Conservation (phyloP, 768 basidiomycete genomes). For the Guyanaporus albipodus region DNA sequence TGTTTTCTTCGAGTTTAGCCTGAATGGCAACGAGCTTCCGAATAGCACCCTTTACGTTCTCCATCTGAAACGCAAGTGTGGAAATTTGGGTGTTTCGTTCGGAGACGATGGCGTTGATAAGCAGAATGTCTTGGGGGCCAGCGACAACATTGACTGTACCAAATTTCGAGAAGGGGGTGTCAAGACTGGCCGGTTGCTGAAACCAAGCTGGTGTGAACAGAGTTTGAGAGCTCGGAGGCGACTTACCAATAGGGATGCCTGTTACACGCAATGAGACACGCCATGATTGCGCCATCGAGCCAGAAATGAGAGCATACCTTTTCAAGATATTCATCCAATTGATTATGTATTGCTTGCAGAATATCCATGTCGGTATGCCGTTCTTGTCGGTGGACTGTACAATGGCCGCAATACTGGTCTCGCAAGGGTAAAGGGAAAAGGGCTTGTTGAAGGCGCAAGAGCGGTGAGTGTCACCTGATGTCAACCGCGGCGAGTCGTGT, state of each 20-base stretch:
- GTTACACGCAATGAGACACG: conserved; percentile 32
- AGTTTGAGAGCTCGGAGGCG: neutral
- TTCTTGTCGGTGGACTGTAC: neutral
- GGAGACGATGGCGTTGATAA: conserved; percentile 19
- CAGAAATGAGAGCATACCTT: conserved; percentile 17
- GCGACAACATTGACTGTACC: conserved; percentile 10
- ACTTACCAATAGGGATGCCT: conserved; percentile 22
- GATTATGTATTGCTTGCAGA: conserved; percentile 12
- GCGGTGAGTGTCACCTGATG: neutral
- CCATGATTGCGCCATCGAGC: conserved; percentile 33
- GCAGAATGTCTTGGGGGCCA: conserved; percentile 7
- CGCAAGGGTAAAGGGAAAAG: neutral
- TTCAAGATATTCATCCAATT: conserved; percentile 19
- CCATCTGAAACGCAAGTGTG: conserved; percentile 17
- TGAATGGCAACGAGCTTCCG: conserved; percentile 17
- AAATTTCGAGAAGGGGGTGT: conserved; percentile 16
- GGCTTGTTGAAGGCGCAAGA: no score
- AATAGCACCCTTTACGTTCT: conserved; percentile 13
- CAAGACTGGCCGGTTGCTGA: conserved; percentile 14
- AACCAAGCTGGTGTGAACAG: neutral
- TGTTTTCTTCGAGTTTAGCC: conserved; percentile 17
- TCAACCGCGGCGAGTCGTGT: conserved; percentile 3
- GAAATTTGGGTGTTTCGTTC: conserved; percentile 21
- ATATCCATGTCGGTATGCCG: conserved; percentile 9
- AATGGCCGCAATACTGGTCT: conserved; percentile 1